phyloP scores from a whole-genome alignment of 208 protist genomes.

The Leishmania amazonensis region DNA sequence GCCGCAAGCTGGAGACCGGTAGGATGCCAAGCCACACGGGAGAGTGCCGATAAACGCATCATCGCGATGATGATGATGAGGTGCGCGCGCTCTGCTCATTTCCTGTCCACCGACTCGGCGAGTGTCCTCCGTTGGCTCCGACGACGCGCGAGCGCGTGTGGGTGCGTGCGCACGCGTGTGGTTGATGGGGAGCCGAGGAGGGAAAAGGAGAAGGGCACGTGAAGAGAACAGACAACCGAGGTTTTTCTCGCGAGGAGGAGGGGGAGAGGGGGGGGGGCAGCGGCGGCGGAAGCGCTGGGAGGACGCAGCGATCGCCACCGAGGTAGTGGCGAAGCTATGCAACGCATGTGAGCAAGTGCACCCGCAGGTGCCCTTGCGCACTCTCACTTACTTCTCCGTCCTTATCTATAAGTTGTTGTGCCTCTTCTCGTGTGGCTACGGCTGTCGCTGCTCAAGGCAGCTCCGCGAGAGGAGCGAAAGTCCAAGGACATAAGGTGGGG shows the following conservation, averaged over 20 bases:
- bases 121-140: background rate
- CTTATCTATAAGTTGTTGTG: background rate
- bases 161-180: background rate
- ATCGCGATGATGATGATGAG: background rate
- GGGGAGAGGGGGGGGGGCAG: background rate
- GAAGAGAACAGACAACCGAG: no score
- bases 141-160: background rate
- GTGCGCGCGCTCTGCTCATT: background rate
- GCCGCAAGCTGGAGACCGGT: background rate
- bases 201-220: background rate
- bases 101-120: background rate
- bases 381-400: background rate
- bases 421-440: background rate
- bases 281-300: background rate
- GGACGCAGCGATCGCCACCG: background rate
- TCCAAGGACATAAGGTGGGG: background rate
- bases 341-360: background rate
- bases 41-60: constrained; percentile 2
- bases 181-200: background rate
- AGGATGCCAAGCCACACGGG: background rate
- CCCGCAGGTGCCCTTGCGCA: background rate
- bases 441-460: background rate
- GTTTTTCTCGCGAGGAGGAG: background rate
- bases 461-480: background rate
- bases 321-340: background rate